Conservation (phyloP, 148 eudicot species). For the Dianthus caryophyllus region DNA sequence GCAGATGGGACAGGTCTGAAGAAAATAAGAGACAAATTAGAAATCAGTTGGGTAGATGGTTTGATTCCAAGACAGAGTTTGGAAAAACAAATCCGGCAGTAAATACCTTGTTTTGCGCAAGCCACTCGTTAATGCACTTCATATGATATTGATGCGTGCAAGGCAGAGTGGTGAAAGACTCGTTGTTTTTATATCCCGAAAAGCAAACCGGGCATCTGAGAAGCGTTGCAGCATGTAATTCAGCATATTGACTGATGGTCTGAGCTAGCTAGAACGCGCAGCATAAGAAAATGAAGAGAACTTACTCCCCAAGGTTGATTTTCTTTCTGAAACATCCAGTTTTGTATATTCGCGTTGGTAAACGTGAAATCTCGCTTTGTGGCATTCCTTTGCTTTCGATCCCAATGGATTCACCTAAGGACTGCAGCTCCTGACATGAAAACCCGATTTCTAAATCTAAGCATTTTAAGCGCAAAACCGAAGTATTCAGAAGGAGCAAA, state of each 20-base stretch:
- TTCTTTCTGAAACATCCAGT: slow-evolving; percentile 46
- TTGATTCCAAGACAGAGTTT: background rate
- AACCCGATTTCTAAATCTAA: background rate
- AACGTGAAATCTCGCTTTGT: slow-evolving; percentile 43
- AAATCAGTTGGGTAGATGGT: no score
- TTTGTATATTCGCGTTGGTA: slow-evolving; percentile 58
- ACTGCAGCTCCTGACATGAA: slow-evolving; percentile 55
- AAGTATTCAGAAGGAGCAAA: background rate
- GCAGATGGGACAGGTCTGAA: slow-evolving; percentile 59
- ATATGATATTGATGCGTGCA: slow-evolving; percentile 75
- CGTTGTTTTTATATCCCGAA: slow-evolving; percentile 39
- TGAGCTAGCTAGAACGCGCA: no score
- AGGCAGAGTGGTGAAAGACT: slow-evolving; percentile 49
- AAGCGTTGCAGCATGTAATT: slow-evolving; percentile 18
- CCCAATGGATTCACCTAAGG: slow-evolving; percentile 60
- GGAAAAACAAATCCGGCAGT: background rate
- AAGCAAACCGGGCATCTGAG: slow-evolving; percentile 73
- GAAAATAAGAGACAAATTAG: background rate
- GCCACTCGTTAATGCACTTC: slow-evolving; percentile 59
- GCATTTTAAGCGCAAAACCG: background rate
- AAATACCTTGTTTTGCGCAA: slow-evolving; percentile 48
- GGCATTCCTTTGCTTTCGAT: slow-evolving; percentile 61
- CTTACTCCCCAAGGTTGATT: slow-evolving; percentile 48
- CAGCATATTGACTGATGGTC: no score
- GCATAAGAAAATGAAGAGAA: background rate